Conservation (phyloP, 768 basidiomycete genomes). For the Auricularia auricula-judae region DNA sequence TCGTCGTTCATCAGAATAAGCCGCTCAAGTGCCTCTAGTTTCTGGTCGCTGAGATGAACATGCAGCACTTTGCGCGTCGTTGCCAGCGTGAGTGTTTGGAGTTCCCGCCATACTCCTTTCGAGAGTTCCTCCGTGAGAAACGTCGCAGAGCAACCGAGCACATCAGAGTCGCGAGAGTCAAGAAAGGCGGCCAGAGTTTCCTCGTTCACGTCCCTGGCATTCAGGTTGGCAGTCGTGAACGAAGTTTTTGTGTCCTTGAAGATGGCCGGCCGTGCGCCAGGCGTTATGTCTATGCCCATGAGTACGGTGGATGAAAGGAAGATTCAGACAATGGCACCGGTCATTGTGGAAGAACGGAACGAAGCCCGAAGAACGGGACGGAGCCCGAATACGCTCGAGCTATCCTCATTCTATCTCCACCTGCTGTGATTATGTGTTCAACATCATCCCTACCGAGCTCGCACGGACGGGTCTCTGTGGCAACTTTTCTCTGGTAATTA, state of each 20-base stretch:
- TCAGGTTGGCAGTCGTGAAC: not conserved
- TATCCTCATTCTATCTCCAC: no score
- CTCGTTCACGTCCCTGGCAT: not conserved
- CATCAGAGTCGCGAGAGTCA: not conserved
- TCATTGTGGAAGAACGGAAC: no score
- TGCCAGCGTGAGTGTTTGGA: not conserved
- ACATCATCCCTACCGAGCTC: no score
- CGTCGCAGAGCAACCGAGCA: not conserved
- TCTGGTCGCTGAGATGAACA: not conserved
- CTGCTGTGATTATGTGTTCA: no score
- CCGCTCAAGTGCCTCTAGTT: not conserved
- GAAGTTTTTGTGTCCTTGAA: not conserved
- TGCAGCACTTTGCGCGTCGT: not conserved
- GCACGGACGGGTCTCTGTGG: no score
- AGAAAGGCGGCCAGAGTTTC: not conserved
- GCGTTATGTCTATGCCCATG: not conserved
- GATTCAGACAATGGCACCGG: not conserved
- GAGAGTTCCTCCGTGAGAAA: not conserved
- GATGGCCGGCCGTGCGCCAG: not conserved
- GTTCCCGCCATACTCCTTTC: not conserved
- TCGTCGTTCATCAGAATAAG: not conserved
- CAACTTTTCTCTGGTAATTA: no score
- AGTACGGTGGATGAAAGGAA: not conserved
- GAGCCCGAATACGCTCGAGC: no score
- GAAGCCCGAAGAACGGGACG: no score